Evolutionary conservation across 2,329 filamentous ascomycete species (phyloP).

Genomic region (Stromatinia cepivora): DNA sequence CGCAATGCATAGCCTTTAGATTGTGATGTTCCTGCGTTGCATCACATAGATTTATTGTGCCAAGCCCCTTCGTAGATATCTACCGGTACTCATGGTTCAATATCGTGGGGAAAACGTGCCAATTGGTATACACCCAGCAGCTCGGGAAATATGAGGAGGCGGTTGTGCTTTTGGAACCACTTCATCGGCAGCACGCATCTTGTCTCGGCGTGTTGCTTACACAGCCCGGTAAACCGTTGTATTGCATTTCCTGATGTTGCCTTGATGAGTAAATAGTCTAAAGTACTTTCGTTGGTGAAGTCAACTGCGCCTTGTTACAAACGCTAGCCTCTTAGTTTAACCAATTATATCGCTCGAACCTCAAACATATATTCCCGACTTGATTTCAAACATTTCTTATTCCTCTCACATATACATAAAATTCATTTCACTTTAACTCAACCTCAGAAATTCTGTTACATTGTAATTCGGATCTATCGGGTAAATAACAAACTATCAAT

Average conservation of each 20-base stretch:
- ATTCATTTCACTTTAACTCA: neutral
- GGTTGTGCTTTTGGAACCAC: too few relatives aligned
- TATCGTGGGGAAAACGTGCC: slow-evolving; percentile 10
- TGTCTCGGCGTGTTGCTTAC: neutral
- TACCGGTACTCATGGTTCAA: neutral
- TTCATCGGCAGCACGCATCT: slow-evolving; percentile 1
- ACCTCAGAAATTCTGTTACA: neutral
- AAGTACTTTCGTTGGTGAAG: slow-evolving; percentile 4
- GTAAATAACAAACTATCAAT: neutral
- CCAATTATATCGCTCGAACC: neutral
- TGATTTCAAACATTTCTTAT: slow-evolving; percentile 2
- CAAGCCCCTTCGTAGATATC: neutral
- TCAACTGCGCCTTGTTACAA: neutral
- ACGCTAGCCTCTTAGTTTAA: neutral
- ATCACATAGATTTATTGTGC: neutral
- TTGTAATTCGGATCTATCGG: neutral
- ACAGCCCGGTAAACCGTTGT: neutral
- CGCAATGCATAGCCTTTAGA: slow-evolving; percentile 11
- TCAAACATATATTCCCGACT: neutral
- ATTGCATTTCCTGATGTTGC: neutral
- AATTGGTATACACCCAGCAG: neutral
- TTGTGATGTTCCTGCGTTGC: neutral
- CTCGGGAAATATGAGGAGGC: neutral
- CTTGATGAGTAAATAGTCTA: neutral
- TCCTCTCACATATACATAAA: slow-evolving; percentile 5